A percentile compares a stretch with the other conserved stretches of the same genome.
Conservation (phyloP, 2,329 filamentous ascomycete genomes). For the Epichloe baconii region DNA sequence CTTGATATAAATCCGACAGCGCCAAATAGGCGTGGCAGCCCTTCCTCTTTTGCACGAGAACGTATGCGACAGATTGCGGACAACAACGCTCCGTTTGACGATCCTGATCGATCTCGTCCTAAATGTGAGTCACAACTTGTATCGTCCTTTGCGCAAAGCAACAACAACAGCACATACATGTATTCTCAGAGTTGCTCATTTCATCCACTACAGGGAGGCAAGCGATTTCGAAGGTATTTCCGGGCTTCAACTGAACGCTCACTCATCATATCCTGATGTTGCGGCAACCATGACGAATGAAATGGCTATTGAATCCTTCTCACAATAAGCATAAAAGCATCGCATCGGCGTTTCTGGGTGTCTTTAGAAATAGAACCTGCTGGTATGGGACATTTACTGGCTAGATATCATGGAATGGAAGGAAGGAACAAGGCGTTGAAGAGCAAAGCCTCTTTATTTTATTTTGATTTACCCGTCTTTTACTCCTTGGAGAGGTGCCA, state of each 20-base stretch:
- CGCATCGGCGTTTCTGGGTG: slow-evolving; percentile 3
- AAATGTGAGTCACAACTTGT: slow-evolving; percentile 21
- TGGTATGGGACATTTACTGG: not conserved
- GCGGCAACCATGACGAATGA: slow-evolving; percentile 1
- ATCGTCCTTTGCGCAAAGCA: not conserved
- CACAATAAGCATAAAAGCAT: not conserved
- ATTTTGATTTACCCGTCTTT: not conserved
- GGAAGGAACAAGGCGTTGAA: not conserved
- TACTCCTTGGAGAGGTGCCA: not conserved
- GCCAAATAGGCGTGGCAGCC: slow-evolving; percentile 23
- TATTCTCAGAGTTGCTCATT: not conserved
- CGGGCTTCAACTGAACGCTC: slow-evolving; percentile 2
- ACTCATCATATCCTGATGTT: not conserved
- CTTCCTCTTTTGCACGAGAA: slow-evolving; percentile 30
- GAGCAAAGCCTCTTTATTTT: not conserved
- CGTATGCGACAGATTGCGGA: slow-evolving; percentile 31
- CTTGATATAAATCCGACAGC: slow-evolving; percentile 14
- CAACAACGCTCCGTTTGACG: slow-evolving; percentile 29
- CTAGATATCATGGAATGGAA: slow-evolving; percentile 1
- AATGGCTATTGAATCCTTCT: not conserved
- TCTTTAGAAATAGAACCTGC: not conserved
- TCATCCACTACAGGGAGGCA: slow-evolving; percentile 1
- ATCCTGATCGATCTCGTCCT: slow-evolving; percentile 26
- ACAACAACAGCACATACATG: not conserved
- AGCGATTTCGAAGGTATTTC: slow-evolving; percentile 7